These are phyloP conservation scores for Cryptosporidium sp. DNA, from an alignment of 169 alveolate genomes.

Conservation along the genomic window DNA sequence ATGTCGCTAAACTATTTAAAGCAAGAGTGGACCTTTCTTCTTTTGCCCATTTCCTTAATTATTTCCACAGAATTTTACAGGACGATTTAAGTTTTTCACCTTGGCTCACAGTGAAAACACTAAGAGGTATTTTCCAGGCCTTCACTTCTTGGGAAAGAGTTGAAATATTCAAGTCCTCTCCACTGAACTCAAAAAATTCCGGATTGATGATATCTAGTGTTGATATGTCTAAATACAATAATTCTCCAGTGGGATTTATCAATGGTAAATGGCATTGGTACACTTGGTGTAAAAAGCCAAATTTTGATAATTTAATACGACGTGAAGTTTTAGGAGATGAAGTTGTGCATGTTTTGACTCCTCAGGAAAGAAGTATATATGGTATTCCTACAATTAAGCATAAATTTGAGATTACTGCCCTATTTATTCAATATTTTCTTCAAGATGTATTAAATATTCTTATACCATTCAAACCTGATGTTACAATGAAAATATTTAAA, in stretches of 20 bases:
- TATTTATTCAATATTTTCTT: conserved; percentile 45
- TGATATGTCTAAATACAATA: conserved; percentile 17
- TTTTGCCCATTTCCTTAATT: background rate
- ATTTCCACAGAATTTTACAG: conserved; percentile 27
- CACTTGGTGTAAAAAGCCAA: conserved; percentile 38
- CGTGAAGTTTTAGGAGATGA: conserved; percentile 36
- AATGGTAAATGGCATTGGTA: conserved; percentile 60
- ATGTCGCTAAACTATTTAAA: conserved; percentile 36
- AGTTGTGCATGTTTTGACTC: conserved; percentile 14
- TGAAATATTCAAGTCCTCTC: background rate
- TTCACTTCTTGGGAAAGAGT: conserved; percentile 36
- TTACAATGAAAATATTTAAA: background rate
- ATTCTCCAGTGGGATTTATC: conserved; percentile 21
- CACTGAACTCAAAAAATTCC: background rate
- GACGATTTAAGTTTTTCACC: conserved; percentile 56
- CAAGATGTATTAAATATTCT: conserved; percentile 38
- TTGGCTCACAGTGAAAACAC: conserved; percentile 32
- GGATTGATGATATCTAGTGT: background rate
- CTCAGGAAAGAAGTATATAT: conserved; percentile 16
- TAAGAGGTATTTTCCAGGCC: conserved; percentile 22
- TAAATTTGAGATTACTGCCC: conserved; percentile 18
- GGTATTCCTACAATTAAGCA: conserved; percentile 20
- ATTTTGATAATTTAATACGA: conserved; percentile 5
- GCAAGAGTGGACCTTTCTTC: conserved; percentile 6
- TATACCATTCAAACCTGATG: conserved; percentile 22